Conservation (phyloP, 495 filamentous ascomycete species). For the Geoglossum glabrum region DNA sequence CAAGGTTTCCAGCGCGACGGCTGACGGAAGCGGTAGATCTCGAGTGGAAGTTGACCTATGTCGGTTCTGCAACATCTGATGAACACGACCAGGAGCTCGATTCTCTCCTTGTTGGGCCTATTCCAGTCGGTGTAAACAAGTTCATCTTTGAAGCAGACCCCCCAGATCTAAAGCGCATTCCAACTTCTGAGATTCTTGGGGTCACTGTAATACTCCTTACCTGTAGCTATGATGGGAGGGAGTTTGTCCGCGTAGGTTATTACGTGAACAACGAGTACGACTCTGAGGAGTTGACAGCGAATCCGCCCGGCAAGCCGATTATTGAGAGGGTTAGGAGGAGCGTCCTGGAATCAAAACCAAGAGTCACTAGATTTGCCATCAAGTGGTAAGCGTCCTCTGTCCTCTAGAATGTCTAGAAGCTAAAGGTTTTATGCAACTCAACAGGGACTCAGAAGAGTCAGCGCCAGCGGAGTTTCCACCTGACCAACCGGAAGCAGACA, state of each 20-base stretch:
- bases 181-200: constrained; percentile 81
- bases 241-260: constrained; percentile 97
- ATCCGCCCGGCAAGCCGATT: constrained; percentile 78
- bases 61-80: constrained; percentile 92
- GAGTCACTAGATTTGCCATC: constrained; percentile 95
- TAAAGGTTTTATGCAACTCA: constrained; percentile 1
- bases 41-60: constrained; percentile 98
- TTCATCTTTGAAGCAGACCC: constrained; percentile 94
- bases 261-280: constrained; percentile 99
- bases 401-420: constrained; percentile 1
- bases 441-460: constrained; percentile 87
- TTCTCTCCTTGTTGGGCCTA: constrained; percentile 84
- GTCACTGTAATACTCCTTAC: constrained; percentile 94
- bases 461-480: constrained; percentile 91
- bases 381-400: constrained; percentile 52
- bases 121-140: constrained; percentile 93
- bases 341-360: constrained; percentile 87
- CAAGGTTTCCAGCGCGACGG: background rate
- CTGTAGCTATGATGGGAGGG: constrained; percentile 86
- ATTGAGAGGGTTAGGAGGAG: constrained; percentile 82
- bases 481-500: constrained; percentile 89
- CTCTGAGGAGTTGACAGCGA: constrained; percentile 64
- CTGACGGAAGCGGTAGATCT: constrained; percentile 42
- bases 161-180: constrained; percentile 73
- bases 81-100: constrained; percentile 98